These are phyloP conservation scores for Globisporangium paddicum DNA, from an alignment of 352 stramenopile species.

Conservation along the genomic window DNA sequence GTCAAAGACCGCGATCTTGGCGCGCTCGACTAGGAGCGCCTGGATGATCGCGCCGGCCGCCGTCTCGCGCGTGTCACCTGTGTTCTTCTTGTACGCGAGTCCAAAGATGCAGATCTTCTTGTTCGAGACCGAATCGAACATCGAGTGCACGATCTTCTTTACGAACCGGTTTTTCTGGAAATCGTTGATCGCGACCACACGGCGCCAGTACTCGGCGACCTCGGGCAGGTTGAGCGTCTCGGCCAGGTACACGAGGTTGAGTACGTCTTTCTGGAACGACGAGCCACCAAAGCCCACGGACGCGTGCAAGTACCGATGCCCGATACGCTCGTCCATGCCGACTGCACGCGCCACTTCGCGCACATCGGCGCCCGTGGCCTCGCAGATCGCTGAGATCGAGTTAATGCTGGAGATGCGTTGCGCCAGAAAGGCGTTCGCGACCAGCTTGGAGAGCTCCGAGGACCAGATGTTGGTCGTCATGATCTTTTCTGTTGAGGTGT, in stretches of 20 bases:
- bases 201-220: constrained; percentile 98
- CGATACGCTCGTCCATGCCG: constrained; percentile 97
- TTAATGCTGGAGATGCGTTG: constrained; percentile 99
- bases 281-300: constrained; percentile 99
- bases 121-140: constrained; percentile 99
- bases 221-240: constrained; percentile 97
- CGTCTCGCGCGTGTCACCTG: constrained; percentile 98
- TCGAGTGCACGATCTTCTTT: constrained; percentile 95
- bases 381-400: constrained; percentile 99
- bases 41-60: constrained; percentile 97
- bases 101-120: constrained; percentile 99
- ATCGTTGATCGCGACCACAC: constrained; percentile 99
- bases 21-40: constrained; percentile 94
- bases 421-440: constrained; percentile 99
- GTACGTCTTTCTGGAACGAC: constrained; percentile 99
- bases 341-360: constrained; percentile 97
- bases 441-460: constrained; percentile 99
- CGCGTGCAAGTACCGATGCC: constrained; percentile 96
- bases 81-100: constrained; percentile 99
- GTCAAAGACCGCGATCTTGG: constrained; percentile 97
- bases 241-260: constrained; percentile 99
- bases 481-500: constrained; percentile 84
- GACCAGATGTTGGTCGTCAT: constrained; percentile 99
- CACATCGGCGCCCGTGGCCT: constrained; percentile 97
- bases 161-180: constrained; percentile 99